Base-by-base conservation (phyloP, 768 basidiomycete species). In the Xerocomellus dryophilus region DNA sequence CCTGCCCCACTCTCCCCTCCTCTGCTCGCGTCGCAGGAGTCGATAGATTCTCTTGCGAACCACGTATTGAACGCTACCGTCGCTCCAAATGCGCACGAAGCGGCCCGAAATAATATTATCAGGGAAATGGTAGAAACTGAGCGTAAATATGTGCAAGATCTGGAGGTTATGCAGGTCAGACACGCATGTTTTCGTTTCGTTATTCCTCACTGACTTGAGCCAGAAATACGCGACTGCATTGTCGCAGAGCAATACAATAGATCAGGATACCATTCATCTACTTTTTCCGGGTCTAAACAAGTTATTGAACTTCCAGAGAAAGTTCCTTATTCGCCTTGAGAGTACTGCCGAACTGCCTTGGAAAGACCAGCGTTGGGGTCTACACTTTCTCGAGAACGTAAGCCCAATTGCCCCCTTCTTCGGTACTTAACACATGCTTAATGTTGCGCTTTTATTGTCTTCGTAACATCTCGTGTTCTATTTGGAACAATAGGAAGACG, bases 221-320 rank as follows among this genome's bases (percentile, higher is more conserved):
- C 66, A 97, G 94, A 88, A 90, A 83, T 98, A 98, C 66, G 83
- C 95, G 17, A 86, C 81, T 43, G 86, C 88, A 15, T 75, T 98
- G 54, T 79, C 92, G 7, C 85, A 89, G 70, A 83, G 82, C 64
- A 88, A 90, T 63, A 78, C 90, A 50, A 88, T 98, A 61, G 88
- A 94, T 70, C 90, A 92, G 62, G 97, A 98, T 68, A 95, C 93
- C 40, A 93, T 96, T 50, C 96, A 98, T 73, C 81, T 88, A 53
- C 86, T 99, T 54, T 99, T 99, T 75, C 92, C 94, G 5, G 91
- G 91, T 71, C 80, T 98, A 58, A 90, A 93, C 78, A 90, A 93
- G 68, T 81, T 99, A 29, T 81, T 98, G 62, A 98, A 99, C 71
- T 97, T 98, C 66, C 97, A 98, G 70, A 84, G 94, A 61, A 86